These are phyloP conservation scores for Kalmanozyma brasiliensis DNA, from an alignment of 1,284 basidiomycete species.

Conservation along the genomic window DNA sequence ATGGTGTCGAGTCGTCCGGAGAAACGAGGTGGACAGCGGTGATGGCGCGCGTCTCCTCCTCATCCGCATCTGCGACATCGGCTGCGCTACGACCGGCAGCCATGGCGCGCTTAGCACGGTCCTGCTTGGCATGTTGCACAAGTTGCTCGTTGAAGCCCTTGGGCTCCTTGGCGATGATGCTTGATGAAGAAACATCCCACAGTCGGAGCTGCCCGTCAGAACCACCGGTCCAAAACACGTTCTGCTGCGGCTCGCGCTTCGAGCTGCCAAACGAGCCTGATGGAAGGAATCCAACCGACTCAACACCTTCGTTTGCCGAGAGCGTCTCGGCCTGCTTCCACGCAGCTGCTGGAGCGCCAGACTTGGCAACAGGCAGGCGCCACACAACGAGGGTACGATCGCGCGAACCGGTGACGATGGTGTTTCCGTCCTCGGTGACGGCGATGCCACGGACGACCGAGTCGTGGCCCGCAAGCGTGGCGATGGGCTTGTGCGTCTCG, in stretches of 20 bases:
- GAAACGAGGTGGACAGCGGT: constrained; percentile 51
- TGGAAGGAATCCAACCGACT: constrained; percentile 57
- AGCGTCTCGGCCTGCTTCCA: constrained; percentile 61
- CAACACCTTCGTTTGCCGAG: constrained; percentile 60
- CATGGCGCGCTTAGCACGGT: constrained; percentile 7
- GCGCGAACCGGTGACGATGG: constrained; percentile 54
- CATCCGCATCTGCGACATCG: constrained; percentile 15
- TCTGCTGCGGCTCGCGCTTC: no score
- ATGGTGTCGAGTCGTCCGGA: background rate
- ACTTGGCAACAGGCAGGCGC: constrained; percentile 18
- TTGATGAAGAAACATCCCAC: constrained; percentile 47
- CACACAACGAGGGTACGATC: constrained; percentile 62
- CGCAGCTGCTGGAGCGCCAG: background rate
- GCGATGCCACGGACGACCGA: constrained; percentile 63
- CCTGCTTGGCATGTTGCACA: constrained; percentile 7
- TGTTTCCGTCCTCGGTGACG: constrained; percentile 50
- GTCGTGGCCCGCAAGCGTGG: constrained; percentile 56
- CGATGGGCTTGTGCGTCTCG: constrained; percentile 47
- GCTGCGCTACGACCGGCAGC: background rate
- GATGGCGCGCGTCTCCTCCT: constrained; percentile 59
- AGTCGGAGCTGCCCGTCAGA: constrained; percentile 53
- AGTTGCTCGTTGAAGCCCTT: constrained; percentile 29
- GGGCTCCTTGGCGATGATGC: constrained; percentile 38
- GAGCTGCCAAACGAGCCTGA: constrained; percentile 72
- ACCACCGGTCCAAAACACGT: constrained; percentile 59